Percentiles rank a stretch among this genome's conserved stretches.
phyloP scores from a whole-genome alignment of 768 basidiomycete species.

The Naganishia vaughanmartiniae region DNA sequence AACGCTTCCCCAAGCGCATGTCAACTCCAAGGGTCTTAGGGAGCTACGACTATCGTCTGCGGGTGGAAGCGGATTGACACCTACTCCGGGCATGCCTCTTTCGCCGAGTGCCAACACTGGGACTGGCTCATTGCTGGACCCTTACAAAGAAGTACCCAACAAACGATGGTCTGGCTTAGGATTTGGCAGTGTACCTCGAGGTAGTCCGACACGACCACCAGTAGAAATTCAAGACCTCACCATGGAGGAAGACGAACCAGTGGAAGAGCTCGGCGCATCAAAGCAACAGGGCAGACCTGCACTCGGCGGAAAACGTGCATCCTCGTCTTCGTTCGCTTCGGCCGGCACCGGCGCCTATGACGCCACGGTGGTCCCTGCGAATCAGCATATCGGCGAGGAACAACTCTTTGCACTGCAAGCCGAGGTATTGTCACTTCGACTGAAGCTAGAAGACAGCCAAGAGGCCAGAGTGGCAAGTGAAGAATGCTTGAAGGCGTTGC shows the following conservation, averaged over 20 bases:
- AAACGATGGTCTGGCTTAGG: constrained; percentile 19
- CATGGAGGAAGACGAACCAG: not conserved
- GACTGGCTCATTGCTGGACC: not conserved
- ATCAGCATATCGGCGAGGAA: constrained; percentile 59
- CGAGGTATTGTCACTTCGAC: constrained; percentile 64
- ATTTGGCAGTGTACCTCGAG: not conserved
- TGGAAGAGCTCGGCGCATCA: not conserved
- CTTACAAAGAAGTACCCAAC: not conserved
- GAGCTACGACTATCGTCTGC: constrained; percentile 39
- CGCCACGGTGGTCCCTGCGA: not conserved
- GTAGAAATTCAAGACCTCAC: not conserved
- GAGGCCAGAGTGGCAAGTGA: constrained; percentile 88
- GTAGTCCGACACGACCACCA: not conserved
- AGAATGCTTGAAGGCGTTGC: constrained; percentile 72
- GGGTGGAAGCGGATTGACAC: not conserved
- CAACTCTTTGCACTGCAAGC: constrained; percentile 58
- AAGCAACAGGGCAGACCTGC: constrained; percentile 2
- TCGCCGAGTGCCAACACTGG: not conserved
- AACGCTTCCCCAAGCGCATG: constrained; percentile 18
- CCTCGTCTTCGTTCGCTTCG: not conserved
- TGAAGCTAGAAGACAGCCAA: constrained; percentile 70
- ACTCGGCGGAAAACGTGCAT: not conserved
- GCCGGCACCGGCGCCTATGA: not conserved
- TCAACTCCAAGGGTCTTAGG: constrained; percentile 38
- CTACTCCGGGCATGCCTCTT: constrained; percentile 6